Evolutionary conservation across 2,329 filamentous ascomycete genomes (phyloP).

Genomic region (Penicillium digitatum): DNA sequence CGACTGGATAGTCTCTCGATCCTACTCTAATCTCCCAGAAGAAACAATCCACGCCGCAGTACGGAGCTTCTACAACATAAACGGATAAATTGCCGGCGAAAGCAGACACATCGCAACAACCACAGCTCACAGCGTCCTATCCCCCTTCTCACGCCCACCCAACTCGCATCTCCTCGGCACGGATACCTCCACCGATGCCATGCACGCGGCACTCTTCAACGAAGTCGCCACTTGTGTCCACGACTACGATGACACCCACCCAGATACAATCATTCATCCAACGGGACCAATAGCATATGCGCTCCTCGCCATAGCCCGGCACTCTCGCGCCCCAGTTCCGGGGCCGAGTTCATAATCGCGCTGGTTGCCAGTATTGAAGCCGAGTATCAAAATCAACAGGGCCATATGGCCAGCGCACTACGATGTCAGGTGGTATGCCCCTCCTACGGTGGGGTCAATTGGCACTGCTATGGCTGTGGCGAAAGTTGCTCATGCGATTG

Average conservation of each 20-base stretch:
- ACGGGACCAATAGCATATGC: slow-evolving; percentile 51
- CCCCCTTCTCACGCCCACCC: slow-evolving; percentile 37
- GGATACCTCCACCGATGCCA: slow-evolving; percentile 39
- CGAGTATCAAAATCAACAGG: slow-evolving; percentile 52
- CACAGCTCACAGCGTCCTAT: slow-evolving; percentile 37
- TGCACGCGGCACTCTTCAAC: slow-evolving; percentile 52
- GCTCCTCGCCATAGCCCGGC: slow-evolving; percentile 41
- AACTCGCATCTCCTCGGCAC: slow-evolving; percentile 39
- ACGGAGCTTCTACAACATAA: slow-evolving; percentile 53
- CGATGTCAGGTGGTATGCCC: slow-evolving; percentile 48
- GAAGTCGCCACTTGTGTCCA: slow-evolving; percentile 55
- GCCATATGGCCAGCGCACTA: slow-evolving; percentile 55
- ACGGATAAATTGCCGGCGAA: slow-evolving; percentile 52
- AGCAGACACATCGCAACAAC: slow-evolving; percentile 46
- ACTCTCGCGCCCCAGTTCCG: slow-evolving; percentile 36
- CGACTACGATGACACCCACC: slow-evolving; percentile 56
- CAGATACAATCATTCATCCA: slow-evolving; percentile 55
- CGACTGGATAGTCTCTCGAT: slow-evolving; percentile 44
- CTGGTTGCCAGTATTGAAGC: slow-evolving; percentile 52
- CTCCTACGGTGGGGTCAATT: slow-evolving; percentile 44
- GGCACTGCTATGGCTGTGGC: slow-evolving; percentile 48
- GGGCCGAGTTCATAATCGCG: slow-evolving; percentile 50
- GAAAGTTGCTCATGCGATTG: slow-evolving; percentile 50
- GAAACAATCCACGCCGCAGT: slow-evolving; percentile 45
- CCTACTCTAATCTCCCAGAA: slow-evolving; percentile 35